Evolutionary conservation across 1,284 basidiomycete genomes (phyloP).

Genomic region (Fomes fomentarius): DNA sequence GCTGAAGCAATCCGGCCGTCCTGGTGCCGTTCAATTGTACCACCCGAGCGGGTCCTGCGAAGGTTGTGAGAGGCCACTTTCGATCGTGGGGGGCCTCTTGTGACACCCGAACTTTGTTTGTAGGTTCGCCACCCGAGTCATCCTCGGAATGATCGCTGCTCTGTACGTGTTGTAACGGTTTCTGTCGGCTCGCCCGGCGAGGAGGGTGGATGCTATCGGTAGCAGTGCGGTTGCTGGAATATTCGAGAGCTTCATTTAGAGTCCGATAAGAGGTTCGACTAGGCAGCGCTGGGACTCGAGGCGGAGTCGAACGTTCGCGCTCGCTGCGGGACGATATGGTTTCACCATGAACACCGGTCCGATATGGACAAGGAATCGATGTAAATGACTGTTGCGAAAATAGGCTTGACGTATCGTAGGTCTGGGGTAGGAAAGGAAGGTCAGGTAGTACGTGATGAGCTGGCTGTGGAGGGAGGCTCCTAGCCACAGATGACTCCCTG

Average conservation of each 20-base stretch:
- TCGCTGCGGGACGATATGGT: not conserved
- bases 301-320: not conserved
- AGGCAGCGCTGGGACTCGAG: not conserved
- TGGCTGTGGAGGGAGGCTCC: conserved; percentile 9
- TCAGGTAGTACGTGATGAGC: not conserved
- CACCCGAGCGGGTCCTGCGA: not conserved
- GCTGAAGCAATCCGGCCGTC: not conserved
- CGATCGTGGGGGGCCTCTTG: not conserved
- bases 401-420: conserved; percentile 16
- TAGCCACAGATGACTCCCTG: conserved; percentile 20
- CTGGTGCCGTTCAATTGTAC: not conserved
- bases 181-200: conserved; percentile 2
- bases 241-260: not conserved
- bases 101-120: not conserved
- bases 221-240: not conserved
- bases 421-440: conserved; percentile 13
- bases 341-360: conserved; percentile 6
- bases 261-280: not conserved
- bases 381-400: not conserved
- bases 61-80: conserved; percentile 1
- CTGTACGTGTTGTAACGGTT: not conserved
- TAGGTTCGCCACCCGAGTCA: not conserved
- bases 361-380: conserved; percentile 1
- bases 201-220: not conserved
- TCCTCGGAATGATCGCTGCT: conserved; percentile 6